Percentiles rank a stretch among this genome's conserved stretches.
Evolutionary conservation across 73 alveolate genomes (phyloP).

Genomic region (Paramecium sonneborni): DNA sequence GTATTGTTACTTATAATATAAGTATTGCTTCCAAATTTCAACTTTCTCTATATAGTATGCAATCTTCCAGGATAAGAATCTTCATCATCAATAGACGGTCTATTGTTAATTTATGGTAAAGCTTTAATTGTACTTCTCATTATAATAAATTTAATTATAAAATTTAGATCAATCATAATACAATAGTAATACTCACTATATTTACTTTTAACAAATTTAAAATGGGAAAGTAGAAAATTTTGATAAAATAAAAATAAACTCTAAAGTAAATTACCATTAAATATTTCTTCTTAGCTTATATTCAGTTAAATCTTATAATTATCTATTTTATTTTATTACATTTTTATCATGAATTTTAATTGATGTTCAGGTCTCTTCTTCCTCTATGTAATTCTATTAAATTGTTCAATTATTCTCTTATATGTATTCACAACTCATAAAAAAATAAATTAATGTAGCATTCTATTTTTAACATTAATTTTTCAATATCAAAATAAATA

Average conservation of each 20-base stretch:
- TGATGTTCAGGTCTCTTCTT: too few species aligned
- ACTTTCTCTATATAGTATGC: constrained; percentile 36
- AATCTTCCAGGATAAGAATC: constrained; percentile 49
- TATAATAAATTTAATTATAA: background rate
- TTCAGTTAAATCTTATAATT: background rate
- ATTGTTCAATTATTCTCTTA: too few species aligned
- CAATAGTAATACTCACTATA: too few species aligned
- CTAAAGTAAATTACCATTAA: background rate
- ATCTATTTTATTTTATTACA: too few species aligned
- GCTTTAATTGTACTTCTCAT: constrained; percentile 9
- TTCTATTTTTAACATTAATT: too few species aligned
- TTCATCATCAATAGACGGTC: constrained; percentile 41
- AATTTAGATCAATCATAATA: too few species aligned
- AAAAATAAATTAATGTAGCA: too few species aligned
- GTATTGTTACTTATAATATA: background rate
- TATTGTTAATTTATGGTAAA: constrained; percentile 33
- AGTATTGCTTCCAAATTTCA: constrained; percentile 44
- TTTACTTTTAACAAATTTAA: background rate
- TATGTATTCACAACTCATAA: too few species aligned
- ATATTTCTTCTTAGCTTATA: background rate
- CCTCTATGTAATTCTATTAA: too few species aligned
- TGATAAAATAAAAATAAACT: background rate
- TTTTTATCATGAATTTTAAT: too few species aligned
- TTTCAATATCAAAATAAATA: too few species aligned
- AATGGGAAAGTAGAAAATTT: background rate